phyloP scores from a whole-genome alignment of 1,139 yeast species.

The Nematodospora anomalae region DNA sequence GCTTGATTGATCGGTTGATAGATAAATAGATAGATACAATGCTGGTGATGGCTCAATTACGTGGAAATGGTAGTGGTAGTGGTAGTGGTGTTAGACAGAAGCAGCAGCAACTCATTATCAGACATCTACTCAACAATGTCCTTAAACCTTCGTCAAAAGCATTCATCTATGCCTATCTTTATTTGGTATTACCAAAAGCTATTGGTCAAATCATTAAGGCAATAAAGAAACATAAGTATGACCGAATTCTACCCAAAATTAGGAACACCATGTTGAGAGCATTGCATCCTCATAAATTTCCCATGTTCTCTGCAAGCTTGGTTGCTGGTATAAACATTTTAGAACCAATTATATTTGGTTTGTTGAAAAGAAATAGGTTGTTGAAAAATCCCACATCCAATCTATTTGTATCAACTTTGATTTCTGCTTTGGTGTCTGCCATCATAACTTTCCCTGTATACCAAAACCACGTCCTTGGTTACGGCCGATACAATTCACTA shows the following conservation, averaged over 20 bases:
- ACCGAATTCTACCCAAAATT: slow-evolving; percentile 18
- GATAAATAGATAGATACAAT: no score
- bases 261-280: slow-evolving; percentile 21
- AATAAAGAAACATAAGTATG: slow-evolving; percentile 20
- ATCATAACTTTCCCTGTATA: slow-evolving; percentile 27
- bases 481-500: slow-evolving; percentile 32
- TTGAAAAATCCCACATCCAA: slow-evolving; percentile 18
- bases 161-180: slow-evolving; percentile 35
- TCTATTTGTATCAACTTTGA: slow-evolving; percentile 31
- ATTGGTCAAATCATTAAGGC: slow-evolving; percentile 21
- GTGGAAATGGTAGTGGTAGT: background rate
- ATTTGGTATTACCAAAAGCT: slow-evolving; percentile 32
- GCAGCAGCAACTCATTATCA: slow-evolving; percentile 1
- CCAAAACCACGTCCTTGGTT: slow-evolving; percentile 31
- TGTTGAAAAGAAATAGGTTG: slow-evolving; percentile 16
- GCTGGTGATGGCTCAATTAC: slow-evolving; percentile 3
- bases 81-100: no score
- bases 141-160: slow-evolving; percentile 31
- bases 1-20: no score
- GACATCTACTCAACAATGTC: slow-evolving; percentile 12
- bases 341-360: slow-evolving; percentile 30
- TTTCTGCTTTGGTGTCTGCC: slow-evolving; percentile 31
- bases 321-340: slow-evolving; percentile 33
- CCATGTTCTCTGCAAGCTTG: slow-evolving; percentile 31
- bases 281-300: slow-evolving; percentile 32